Conservation (phyloP, 345 rosid species). For the Cardamine chenopodiifolia region DNA sequence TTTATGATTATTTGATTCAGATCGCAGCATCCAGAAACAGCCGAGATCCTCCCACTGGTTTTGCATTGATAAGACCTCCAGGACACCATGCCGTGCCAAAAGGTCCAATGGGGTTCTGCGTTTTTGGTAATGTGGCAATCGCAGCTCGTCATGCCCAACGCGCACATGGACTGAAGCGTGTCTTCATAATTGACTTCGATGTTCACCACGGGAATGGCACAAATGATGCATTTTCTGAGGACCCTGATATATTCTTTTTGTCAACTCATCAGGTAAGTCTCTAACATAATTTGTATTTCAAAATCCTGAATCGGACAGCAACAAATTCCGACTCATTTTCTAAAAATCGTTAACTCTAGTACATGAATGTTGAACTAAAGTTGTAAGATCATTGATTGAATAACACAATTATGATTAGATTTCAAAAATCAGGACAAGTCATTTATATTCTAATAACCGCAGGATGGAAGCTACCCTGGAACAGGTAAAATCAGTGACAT, state of each 20-base stretch:
- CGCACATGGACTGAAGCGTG: constrained; percentile 65
- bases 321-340: background rate
- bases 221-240: constrained; percentile 80
- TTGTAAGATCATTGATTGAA: constrained; percentile 1
- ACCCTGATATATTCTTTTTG: constrained; percentile 88
- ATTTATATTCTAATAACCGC: background rate
- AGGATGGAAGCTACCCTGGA: constrained; percentile 98
- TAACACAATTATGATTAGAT: background rate
- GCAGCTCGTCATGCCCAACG: constrained; percentile 94
- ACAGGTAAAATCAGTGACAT: constrained; percentile 76
- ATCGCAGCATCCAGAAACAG: constrained; percentile 63
- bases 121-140: constrained; percentile 87
- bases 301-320: background rate
- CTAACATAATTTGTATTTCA: background rate
- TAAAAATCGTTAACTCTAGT: background rate
- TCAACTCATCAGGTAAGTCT: constrained; percentile 86
- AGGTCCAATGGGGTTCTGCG: constrained; percentile 98
- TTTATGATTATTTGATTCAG: constrained; percentile 43
- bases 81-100: constrained; percentile 94
- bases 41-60: constrained; percentile 68
- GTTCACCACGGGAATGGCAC: constrained; percentile 99
- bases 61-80: constrained; percentile 93
- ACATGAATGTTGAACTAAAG: background rate
- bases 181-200: constrained; percentile 88
- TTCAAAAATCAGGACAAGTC: background rate